A percentile compares a stretch with the other conserved stretches of the same genome.
Conservation (phyloP, 805 yeast genomes). For the Suhomyces emberorum region DNA sequence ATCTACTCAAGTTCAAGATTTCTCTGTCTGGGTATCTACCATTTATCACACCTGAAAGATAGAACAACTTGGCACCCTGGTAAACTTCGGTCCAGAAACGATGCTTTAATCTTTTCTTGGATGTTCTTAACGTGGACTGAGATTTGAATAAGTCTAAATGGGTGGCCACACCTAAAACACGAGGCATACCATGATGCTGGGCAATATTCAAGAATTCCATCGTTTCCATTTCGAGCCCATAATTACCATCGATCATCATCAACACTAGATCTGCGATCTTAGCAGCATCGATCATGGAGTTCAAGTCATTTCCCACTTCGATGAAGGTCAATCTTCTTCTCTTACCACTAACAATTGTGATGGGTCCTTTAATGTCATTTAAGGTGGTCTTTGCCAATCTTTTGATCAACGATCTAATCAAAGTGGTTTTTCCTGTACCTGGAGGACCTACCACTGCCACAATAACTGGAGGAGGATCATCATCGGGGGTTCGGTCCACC, state of each 20-base stretch:
- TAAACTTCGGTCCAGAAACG: slow-evolving; percentile 99
- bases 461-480: slow-evolving; percentile 94
- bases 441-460: slow-evolving; percentile 98
- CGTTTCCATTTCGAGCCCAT: slow-evolving; percentile 98
- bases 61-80: slow-evolving; percentile 94
- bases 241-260: slow-evolving; percentile 90
- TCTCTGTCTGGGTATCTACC: slow-evolving; percentile 98
- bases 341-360: slow-evolving; percentile 94
- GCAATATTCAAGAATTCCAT: slow-evolving; percentile 97
- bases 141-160: slow-evolving; percentile 92
- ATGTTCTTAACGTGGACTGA: slow-evolving; percentile 82
- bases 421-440: slow-evolving; percentile 95
- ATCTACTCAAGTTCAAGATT: slow-evolving; percentile 83
- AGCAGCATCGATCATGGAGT: slow-evolving; percentile 94
- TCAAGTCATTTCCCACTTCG: slow-evolving; percentile 89
- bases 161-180: slow-evolving; percentile 91
- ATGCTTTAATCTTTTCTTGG: slow-evolving; percentile 87
- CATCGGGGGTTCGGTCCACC: slow-evolving; percentile 96
- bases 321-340: slow-evolving; percentile 87
- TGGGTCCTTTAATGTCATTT: slow-evolving; percentile 88
- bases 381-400: slow-evolving; percentile 84
- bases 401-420: slow-evolving; percentile 84
- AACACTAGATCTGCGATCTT: slow-evolving; percentile 92
- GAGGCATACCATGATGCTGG: slow-evolving; percentile 98
- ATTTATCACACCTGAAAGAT: slow-evolving; percentile 90